phyloP scores from a whole-genome alignment of 495 filamentous ascomycete species.

The Penicillium tannophilum region DNA sequence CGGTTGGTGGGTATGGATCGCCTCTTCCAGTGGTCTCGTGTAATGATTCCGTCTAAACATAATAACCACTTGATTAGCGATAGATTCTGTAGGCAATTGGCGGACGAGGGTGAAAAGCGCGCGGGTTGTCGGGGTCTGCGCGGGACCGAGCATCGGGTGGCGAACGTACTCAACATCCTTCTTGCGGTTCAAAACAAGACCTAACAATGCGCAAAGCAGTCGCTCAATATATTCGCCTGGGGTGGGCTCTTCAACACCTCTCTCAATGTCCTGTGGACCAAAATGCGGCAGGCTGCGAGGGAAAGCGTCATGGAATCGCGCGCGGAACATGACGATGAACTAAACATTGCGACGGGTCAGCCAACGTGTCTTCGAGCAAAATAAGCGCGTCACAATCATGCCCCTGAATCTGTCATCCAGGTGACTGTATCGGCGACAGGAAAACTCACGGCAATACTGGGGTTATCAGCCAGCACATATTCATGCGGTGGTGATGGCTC shows the following conservation, averaged over 20 bases:
- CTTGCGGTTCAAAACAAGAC: constrained; percentile 90
- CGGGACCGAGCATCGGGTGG: constrained; percentile 28
- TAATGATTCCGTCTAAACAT: constrained; percentile 62
- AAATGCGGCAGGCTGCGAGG: constrained; percentile 83
- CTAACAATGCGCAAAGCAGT: constrained; percentile 84
- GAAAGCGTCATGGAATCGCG: constrained; percentile 87
- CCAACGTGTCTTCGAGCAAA: constrained; percentile 33
- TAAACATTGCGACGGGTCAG: constrained; percentile 50
- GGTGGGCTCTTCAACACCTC: constrained; percentile 71
- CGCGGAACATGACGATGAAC: constrained; percentile 98
- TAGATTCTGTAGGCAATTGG: constrained; percentile 12
- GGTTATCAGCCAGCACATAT: constrained; percentile 83
- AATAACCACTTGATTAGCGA: constrained; percentile 16
- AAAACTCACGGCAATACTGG: constrained; percentile 80
- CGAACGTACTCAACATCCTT: constrained; percentile 92
- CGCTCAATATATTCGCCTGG: constrained; percentile 85
- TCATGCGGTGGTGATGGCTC: constrained; percentile 86
- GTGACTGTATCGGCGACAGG: constrained; percentile 1
- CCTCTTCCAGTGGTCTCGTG: constrained; percentile 90
- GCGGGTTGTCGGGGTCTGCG: constrained; percentile 12
- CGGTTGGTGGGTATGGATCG: constrained; percentile 76
- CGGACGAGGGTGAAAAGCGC: constrained; percentile 15
- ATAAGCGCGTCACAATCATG: constrained; percentile 37
- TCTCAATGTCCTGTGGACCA: constrained; percentile 93
- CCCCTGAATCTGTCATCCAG: constrained; percentile 1